These are phyloP conservation scores for Malus sylvestris DNA, from an alignment of 306 rosid genomes.

Conservation along the genomic window DNA sequence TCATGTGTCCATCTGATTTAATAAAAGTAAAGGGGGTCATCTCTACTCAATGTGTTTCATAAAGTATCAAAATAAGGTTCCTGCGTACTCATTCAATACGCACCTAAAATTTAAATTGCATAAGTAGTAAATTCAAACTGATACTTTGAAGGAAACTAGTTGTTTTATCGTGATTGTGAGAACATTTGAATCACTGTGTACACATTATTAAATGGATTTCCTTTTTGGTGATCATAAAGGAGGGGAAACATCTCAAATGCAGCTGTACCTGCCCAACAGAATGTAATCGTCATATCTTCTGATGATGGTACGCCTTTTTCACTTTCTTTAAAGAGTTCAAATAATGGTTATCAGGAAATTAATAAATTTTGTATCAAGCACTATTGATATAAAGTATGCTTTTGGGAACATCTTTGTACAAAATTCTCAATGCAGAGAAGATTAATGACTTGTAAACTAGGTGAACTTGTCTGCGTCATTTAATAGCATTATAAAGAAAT, in stretches of 20 bases:
- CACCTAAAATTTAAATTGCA: background rate
- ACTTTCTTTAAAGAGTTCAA: background rate
- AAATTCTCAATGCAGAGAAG: background rate
- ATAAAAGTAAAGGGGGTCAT: background rate
- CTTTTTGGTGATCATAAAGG: conserved; percentile 5
- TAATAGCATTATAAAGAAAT: no score
- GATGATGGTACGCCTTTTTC: background rate
- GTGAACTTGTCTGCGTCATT: background rate
- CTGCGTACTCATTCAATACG: background rate
- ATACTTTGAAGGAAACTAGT: background rate
- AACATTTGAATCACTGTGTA: background rate
- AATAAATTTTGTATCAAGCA: background rate
- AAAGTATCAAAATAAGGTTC: background rate
- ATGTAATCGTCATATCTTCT: background rate
- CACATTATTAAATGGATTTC: background rate
- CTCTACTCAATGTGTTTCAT: background rate
- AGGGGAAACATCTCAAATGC: background rate
- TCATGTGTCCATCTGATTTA: background rate
- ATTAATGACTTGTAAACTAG: background rate
- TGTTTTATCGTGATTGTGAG: background rate
- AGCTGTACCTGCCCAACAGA: background rate
- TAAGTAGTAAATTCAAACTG: background rate
- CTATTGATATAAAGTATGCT: no score
- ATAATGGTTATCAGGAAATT: background rate
- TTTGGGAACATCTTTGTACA: background rate